Base-by-base conservation (phyloP, 192 early-diverging fungal species). In the Coemansia sp. region DNA sequence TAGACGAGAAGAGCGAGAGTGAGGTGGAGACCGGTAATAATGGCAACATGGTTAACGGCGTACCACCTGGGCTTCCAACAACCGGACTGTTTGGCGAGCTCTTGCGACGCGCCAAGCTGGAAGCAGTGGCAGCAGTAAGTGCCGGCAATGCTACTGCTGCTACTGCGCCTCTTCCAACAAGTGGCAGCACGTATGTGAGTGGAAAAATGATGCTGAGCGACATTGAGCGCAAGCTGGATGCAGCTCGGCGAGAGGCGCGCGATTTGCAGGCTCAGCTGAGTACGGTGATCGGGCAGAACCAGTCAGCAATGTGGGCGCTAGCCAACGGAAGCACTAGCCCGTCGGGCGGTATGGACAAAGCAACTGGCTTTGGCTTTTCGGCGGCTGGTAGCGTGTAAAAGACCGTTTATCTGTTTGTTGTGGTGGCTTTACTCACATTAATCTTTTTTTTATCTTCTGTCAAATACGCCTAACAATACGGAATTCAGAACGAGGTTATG, bases 31-130 rank as follows among this genome's bases (percentile, higher is more conserved):
- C 47, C 2, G 40, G 24, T 24, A 64, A 40, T 60, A 24, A 58
- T 27, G 27, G 27, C 10, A 29, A 57, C 41, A 76, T 76, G 74
- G 65, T 66, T 1, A 72, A 73, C 24, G 79, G 74, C 10, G 79
- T 76, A 22, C 79, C 79, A 18, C 79, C 79, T 9, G 71, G 71
- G 6, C 72, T 76, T 44, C 80, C 80, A 1, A 74, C 71, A 0
- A 81, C 79, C 6, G 79, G 79, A 22, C 43, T 81, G n/a, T 76
- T 81, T 71, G 79, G 79, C 39, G 79, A 81, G 74, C 79, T 81
- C 29, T 47, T 81, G 31, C 74, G 74, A 29, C 79, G 74, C 3
- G 69, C 74, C 16, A 76, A 73, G 68, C 65, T 68, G 40, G 52
- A 64, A 31, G 44, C 61, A 41, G 49, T 1, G 27, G 27, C 63